phyloP scores from a whole-genome alignment of 441 rosid genomes.

The Theobroma grandiflorum region DNA sequence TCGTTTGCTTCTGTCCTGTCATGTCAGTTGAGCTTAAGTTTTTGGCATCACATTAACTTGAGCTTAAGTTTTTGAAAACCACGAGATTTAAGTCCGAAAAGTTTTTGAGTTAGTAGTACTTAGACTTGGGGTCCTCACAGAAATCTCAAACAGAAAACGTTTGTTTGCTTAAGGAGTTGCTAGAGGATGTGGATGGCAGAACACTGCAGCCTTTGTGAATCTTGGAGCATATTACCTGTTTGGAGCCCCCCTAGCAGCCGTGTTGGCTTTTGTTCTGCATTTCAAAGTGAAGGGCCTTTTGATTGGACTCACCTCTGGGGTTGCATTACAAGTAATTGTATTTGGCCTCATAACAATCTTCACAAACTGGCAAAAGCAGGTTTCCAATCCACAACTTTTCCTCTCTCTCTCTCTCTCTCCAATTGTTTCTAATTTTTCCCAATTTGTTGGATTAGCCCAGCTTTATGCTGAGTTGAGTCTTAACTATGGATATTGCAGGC shows the following conservation, averaged over 20 bases:
- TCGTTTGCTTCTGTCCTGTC: neutral
- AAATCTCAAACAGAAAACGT: no score
- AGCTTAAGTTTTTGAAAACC: no score
- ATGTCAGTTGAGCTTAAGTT: no score
- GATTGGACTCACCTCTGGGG: conserved; percentile 45
- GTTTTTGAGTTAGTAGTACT: no score
- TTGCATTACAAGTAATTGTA: conserved; percentile 37
- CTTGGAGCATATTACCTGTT: conserved; percentile 51
- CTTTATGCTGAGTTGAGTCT: neutral
- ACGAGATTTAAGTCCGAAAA: no score
- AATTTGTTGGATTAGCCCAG: neutral
- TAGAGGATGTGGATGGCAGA: conserved; percentile 55
- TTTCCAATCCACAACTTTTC: neutral
- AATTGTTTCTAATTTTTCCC: neutral
- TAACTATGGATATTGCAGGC: conserved; percentile 4
- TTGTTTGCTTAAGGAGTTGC: conserved; percentile 42
- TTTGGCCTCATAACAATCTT: conserved; percentile 33
- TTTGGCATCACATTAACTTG: no score
- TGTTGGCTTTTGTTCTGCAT: conserved; percentile 46
- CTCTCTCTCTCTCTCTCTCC: no score
- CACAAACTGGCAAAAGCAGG: conserved; percentile 45
- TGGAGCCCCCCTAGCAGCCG: conserved; percentile 42
- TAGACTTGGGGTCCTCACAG: no score
- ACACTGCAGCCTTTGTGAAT: conserved; percentile 47
- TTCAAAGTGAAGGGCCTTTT: conserved; percentile 50